Evolutionary conservation across 1,139 yeast species (phyloP), one percentile per base, ranked within the genome.

Genomic region (Geotrichum restrictum): DNA sequence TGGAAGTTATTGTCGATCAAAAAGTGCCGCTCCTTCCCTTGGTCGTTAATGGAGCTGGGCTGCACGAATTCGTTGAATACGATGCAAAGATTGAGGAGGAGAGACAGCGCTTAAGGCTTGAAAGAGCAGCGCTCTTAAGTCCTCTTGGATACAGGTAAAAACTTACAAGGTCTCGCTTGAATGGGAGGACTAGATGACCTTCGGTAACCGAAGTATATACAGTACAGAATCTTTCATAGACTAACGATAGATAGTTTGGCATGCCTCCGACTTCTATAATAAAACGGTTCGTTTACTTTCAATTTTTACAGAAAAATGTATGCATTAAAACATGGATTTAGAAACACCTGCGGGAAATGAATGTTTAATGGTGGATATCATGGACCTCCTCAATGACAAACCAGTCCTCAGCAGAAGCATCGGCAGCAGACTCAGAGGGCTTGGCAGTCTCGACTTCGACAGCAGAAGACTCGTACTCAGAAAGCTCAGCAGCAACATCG

Each of bases 21-120:
- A 93, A 93, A 78, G 97, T 93, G 48, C 98, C 98, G 45, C 98
- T 94, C 57, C 79, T 93, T 69, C 98, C 98, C 55, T 91, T 93
- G 95, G 98, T 93, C 51, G 96, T 98, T 52, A 95, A 83, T 56
- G 98, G 98, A 64, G 88, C 86, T 71, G 96, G 87, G 58, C 78
- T 93, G 65, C 93, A 93, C 68, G 98, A 93, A 70, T 89, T 93
- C 68, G 85, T 93, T 62, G 78, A 80, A 48, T 91, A 83, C 72
- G 96, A 89, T 68, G 82, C 87, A 51, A 85, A 81, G 62, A 83
- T 82, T 54, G 96, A 88, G 74, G 76, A 75, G 64, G 80, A 84
- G 71, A 88, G 89, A 69, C 79, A 76, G 51, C 82, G 78, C 66
- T 75, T 83, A 64, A 77, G 88, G 37, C 41, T 10, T 19, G 56